Conservation (phyloP, 352 stramenopile genomes). For the Globisporangium spinosum region DNA sequence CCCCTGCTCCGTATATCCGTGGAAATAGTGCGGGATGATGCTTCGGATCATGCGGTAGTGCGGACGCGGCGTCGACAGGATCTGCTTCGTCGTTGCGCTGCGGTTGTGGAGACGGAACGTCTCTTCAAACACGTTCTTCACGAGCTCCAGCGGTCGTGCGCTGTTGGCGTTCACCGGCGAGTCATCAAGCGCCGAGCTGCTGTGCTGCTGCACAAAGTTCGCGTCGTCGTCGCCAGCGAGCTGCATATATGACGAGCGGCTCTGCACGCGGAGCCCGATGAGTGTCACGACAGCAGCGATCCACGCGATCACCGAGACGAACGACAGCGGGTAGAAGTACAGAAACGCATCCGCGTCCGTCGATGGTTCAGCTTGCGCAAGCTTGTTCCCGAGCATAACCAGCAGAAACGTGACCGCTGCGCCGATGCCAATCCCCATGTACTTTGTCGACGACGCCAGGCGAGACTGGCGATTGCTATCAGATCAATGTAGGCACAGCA, state of each 20-base stretch:
- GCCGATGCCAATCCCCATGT: slow-evolving; percentile 58
- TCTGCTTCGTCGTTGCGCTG: slow-evolving; percentile 24
- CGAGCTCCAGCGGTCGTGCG: slow-evolving; percentile 38
- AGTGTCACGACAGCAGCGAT: slow-evolving; percentile 66
- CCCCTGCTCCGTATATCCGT: slow-evolving; percentile 66
- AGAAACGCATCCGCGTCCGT: slow-evolving; percentile 44
- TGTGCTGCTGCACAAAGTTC: slow-evolving; percentile 44
- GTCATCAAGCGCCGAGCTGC: slow-evolving; percentile 26
- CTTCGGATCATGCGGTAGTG: slow-evolving; percentile 70
- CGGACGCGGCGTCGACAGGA: slow-evolving; percentile 51
- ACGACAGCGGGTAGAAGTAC: slow-evolving; percentile 77
- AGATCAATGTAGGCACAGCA: neutral
- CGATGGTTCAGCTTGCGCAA: slow-evolving; percentile 37
- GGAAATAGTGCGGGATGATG: slow-evolving; percentile 74
- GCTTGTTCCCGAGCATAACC: slow-evolving; percentile 41
- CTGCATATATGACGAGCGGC: slow-evolving; percentile 60
- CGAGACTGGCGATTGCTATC: slow-evolving; percentile 59
- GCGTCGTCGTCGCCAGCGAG: slow-evolving; percentile 54
- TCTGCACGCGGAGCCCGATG: slow-evolving; percentile 56
- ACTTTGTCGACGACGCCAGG: slow-evolving; percentile 57
- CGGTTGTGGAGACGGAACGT: slow-evolving; percentile 49
- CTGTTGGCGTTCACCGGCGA: slow-evolving; percentile 20
- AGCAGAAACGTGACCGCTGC: slow-evolving; percentile 48
- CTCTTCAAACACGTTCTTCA: slow-evolving; percentile 71
- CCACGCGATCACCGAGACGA: slow-evolving; percentile 70